phyloP scores from a whole-genome alignment of 345 rosid genomes.

The Lepidium aucheri region DNA sequence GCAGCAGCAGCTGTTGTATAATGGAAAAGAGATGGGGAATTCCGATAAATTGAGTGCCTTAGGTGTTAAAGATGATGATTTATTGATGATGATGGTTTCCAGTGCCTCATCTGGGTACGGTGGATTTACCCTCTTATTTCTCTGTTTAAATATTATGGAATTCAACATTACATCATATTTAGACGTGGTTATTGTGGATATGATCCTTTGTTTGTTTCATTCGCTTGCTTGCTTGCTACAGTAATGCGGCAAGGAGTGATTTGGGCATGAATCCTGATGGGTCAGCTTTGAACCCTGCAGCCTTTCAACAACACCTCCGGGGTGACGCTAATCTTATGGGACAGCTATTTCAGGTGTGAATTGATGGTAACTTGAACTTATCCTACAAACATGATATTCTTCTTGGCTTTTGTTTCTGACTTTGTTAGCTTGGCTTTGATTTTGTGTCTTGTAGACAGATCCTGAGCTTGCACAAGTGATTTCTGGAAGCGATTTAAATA shows the following conservation, averaged over 20 bases:
- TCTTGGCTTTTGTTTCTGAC: not conserved
- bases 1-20: constrained; percentile 80
- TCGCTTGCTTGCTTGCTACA: constrained; percentile 6
- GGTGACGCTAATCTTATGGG: constrained; percentile 69
- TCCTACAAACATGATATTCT: not conserved
- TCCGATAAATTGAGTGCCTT: constrained; percentile 68
- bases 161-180: not conserved
- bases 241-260: constrained; percentile 30
- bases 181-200: not conserved
- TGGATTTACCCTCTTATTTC: not conserved
- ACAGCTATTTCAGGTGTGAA: constrained; percentile 71
- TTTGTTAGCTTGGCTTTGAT: not conserved
- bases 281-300: constrained; percentile 84
- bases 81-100: constrained; percentile 94
- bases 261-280: constrained; percentile 75
- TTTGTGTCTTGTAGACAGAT: constrained; percentile 41
- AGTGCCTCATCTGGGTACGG: constrained; percentile 43
- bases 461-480: constrained; percentile 90
- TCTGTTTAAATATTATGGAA: not conserved
- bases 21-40: constrained; percentile 78
- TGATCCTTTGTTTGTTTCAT: not conserved
- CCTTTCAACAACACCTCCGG: constrained; percentile 75
- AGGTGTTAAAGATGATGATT: constrained; percentile 88
- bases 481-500: constrained; percentile 78
- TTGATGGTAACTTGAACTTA: not conserved